A percentile compares a stretch with the other conserved stretches of the same genome.
Conservation (phyloP, 2,329 filamentous ascomycete species). For the Aschersonia sp. region DNA sequence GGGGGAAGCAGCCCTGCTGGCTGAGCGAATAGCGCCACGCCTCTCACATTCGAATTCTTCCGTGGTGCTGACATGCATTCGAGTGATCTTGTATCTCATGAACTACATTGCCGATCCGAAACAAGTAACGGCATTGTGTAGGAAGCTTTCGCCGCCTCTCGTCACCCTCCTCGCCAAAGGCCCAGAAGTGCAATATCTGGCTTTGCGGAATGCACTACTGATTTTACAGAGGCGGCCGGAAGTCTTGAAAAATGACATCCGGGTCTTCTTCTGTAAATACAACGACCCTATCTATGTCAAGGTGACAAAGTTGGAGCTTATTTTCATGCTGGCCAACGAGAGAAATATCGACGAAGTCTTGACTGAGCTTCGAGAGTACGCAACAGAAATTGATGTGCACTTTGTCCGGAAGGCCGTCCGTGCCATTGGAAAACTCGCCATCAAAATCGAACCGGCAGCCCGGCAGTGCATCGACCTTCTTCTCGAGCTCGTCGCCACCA, state of each 20-base stretch:
- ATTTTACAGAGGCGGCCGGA: slow-evolving; percentile 89
- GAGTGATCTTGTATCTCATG: slow-evolving; percentile 94
- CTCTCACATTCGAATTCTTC: slow-evolving; percentile 94
- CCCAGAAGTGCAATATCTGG: slow-evolving; percentile 95
- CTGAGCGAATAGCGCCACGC: slow-evolving; percentile 87
- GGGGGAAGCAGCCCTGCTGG: slow-evolving; percentile 73
- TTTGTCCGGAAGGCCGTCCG: slow-evolving; percentile 96
- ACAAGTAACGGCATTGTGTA: slow-evolving; percentile 72
- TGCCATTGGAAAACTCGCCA: slow-evolving; percentile 92
- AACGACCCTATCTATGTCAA: slow-evolving; percentile 99
- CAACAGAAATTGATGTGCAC: slow-evolving; percentile 96
- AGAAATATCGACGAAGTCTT: slow-evolving; percentile 92
- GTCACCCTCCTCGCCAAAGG: slow-evolving; percentile 93
- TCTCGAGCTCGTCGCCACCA: slow-evolving; percentile 88
- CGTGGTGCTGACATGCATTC: slow-evolving; percentile 89
- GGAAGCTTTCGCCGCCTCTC: slow-evolving; percentile 85
- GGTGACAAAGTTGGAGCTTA: slow-evolving; percentile 94
- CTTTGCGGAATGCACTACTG: slow-evolving; percentile 80
- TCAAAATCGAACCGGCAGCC: slow-evolving; percentile 95
- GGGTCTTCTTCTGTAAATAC: slow-evolving; percentile 99
- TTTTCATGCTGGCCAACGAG: slow-evolving; percentile 96
- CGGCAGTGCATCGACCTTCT: slow-evolving; percentile 83
- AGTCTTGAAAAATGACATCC: slow-evolving; percentile 87
- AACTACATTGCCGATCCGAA: slow-evolving; percentile 94
- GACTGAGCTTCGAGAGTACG: slow-evolving; percentile 88